Conservation (phyloP, 768 basidiomycete species). For the Austroboletus eburneus region DNA sequence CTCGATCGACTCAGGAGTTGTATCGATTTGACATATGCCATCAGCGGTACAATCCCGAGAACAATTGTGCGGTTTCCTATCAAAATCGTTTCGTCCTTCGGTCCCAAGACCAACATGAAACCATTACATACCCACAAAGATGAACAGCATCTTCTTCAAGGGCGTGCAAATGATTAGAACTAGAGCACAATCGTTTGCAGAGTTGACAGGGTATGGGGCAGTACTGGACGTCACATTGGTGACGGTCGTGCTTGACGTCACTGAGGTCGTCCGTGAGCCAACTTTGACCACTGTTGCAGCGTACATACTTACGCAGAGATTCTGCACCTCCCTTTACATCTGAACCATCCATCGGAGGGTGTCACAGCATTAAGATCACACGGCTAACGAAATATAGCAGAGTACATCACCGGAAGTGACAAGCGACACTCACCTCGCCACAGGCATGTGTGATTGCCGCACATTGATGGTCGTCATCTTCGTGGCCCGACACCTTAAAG, state of each 20-base stretch:
- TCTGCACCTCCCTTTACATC: conserved; percentile 42
- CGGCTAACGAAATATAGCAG: conserved; percentile 28
- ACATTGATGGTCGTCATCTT: conserved; percentile 49
- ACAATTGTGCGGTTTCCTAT: conserved; percentile 47
- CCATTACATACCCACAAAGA: conserved; percentile 50
- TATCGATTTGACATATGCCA: conserved; percentile 58
- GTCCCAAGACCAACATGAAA: no score
- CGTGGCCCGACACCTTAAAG: conserved; percentile 42
- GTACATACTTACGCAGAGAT: conserved; percentile 35
- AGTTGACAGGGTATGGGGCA: conserved; percentile 54
- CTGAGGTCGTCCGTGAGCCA: conserved; percentile 26
- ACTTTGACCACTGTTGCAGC: neutral
- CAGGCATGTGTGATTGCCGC: conserved; percentile 50
- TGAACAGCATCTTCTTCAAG: conserved; percentile 39
- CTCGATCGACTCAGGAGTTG: conserved; percentile 52
- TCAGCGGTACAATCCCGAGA: conserved; percentile 36
- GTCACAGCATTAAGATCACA: conserved; percentile 36
- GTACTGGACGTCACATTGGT: conserved; percentile 46
- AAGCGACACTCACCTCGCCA: conserved; percentile 39
- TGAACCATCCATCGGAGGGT: conserved; percentile 27
- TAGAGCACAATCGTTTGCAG: conserved; percentile 49
- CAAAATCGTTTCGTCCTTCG: conserved; percentile 16
- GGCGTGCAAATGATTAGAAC: conserved; percentile 49
- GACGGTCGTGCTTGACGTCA: conserved; percentile 41
- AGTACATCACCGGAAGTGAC: neutral